Evolutionary conservation across 192 early-diverging fungal species (phyloP).

Genomic region (Radiomyces spectabilis): DNA sequence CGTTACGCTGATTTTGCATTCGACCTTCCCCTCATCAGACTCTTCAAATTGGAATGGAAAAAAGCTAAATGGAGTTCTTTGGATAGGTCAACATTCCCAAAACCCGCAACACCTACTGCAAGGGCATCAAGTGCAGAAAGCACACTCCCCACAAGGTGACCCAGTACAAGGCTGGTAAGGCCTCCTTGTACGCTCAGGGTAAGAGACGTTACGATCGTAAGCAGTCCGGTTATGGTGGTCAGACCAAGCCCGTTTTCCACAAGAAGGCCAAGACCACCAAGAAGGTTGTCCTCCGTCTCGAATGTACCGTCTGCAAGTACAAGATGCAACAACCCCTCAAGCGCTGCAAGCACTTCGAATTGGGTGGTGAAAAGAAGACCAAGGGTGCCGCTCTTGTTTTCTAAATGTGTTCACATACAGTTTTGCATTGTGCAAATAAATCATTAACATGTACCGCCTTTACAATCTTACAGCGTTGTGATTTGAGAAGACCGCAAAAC

Average conservation of each 20-base stretch:
- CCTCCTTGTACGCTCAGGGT: conserved; percentile 99
- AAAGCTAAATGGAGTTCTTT: too few species aligned
- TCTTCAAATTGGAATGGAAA: too few species aligned
- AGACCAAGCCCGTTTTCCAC: conserved; percentile 99
- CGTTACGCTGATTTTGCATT: too few species aligned
- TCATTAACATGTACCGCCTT: too few species aligned
- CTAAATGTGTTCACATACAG: conserved; percentile 59
- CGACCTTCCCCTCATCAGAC: too few species aligned
- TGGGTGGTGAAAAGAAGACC: conserved; percentile 98
- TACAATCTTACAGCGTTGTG: too few species aligned
- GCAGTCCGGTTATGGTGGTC: conserved; percentile 99
- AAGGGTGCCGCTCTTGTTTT: conserved; percentile 83
- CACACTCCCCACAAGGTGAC: conserved; percentile 99
- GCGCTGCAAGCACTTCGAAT: conserved; percentile 99
- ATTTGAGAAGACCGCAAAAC: too few species aligned
- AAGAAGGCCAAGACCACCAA: conserved; percentile 99
- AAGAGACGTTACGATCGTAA: conserved; percentile 57
- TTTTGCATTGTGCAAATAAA: too few species aligned
- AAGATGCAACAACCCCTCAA: conserved; percentile 96
- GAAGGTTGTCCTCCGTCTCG: conserved; percentile 98
- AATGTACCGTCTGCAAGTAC: conserved; percentile 98
- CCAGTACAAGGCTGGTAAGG: conserved; percentile 99
- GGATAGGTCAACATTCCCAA: conserved; percentile 96
- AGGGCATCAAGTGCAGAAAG: conserved; percentile 94
- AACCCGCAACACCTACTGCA: conserved; percentile 99